Percentiles rank a stretch among this genome's conserved stretches.
Conservation (phyloP, 2,329 filamentous ascomycete genomes). For the Aspergillus sp. region DNA sequence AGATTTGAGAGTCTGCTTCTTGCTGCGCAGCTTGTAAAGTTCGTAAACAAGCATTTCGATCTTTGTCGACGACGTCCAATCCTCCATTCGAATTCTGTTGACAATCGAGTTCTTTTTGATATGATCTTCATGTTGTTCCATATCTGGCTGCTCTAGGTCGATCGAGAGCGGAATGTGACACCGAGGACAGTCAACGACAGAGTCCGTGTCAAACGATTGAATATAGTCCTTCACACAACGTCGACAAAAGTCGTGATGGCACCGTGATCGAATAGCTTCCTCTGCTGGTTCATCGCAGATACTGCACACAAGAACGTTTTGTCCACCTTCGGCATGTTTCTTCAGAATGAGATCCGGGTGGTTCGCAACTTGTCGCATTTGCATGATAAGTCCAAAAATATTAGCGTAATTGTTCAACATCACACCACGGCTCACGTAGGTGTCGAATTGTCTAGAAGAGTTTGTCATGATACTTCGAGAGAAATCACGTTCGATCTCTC, state of each 20-base stretch:
- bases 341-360: conserved; percentile 93
- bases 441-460: conserved; percentile 85
- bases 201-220: conserved; percentile 67
- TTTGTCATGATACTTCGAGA: conserved; percentile 94
- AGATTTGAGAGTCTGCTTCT: conserved; percentile 91
- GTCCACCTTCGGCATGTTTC: conserved; percentile 79
- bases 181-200: conserved; percentile 68
- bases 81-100: conserved; percentile 97
- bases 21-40: conserved; percentile 84
- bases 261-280: conserved; percentile 87
- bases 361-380: conserved; percentile 97
- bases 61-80: conserved; percentile 98
- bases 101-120: conserved; percentile 97
- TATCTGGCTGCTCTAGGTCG: conserved; percentile 91
- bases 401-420: conserved; percentile 98
- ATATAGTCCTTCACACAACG: conserved; percentile 79
- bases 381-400: conserved; percentile 98
- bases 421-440: conserved; percentile 90
- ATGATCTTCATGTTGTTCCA: conserved; percentile 82
- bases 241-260: conserved; percentile 90
- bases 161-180: conserved; percentile 90
- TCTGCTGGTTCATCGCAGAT: conserved; percentile 97
- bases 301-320: conserved; percentile 87
- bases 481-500: conserved; percentile 93
- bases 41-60: conserved; percentile 96